Evolutionary conservation across 495 filamentous ascomycete genomes (phyloP).

Genomic region (Terfezia boudieri): DNA sequence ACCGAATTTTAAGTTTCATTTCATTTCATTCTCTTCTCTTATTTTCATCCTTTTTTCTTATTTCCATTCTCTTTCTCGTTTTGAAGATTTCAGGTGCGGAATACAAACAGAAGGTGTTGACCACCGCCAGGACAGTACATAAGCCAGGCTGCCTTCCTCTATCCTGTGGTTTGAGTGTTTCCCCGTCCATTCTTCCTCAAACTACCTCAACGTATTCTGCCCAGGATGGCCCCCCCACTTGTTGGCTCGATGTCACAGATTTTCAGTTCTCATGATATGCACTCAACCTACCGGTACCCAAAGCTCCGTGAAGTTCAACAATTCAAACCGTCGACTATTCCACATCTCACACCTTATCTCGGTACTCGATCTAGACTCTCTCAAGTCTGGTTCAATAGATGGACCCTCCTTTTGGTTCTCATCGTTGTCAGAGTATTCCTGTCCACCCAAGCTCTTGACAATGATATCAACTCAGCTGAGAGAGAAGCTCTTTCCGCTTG

Average conservation of each 20-base stretch:
- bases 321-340: conserved; percentile 24
- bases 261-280: background rate
- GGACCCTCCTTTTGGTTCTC: conserved; percentile 76
- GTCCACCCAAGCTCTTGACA: conserved; percentile 43
- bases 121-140: too few species aligned
- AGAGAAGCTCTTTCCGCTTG: conserved; percentile 68
- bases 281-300: background rate
- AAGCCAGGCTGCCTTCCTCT: too few species aligned
- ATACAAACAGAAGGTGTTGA: too few species aligned
- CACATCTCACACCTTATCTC: conserved; percentile 70
- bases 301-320: background rate
- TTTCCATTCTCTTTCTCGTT: too few species aligned
- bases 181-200: too few species aligned
- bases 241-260: background rate
- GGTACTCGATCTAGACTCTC: conserved; percentile 74
- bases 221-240: too few species aligned
- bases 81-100: too few species aligned
- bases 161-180: too few species aligned
- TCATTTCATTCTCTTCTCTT: too few species aligned
- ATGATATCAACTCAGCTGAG: conserved; percentile 51
- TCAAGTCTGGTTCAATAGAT: conserved; percentile 90
- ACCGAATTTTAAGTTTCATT: too few species aligned
- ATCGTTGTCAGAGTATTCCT: conserved; percentile 62
- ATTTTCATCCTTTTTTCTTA: too few species aligned
- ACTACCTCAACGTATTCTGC: too few species aligned